Evolutionary conservation across 164 flowering plant species (phyloP).

Genomic region (Dillenia turbinata): DNA sequence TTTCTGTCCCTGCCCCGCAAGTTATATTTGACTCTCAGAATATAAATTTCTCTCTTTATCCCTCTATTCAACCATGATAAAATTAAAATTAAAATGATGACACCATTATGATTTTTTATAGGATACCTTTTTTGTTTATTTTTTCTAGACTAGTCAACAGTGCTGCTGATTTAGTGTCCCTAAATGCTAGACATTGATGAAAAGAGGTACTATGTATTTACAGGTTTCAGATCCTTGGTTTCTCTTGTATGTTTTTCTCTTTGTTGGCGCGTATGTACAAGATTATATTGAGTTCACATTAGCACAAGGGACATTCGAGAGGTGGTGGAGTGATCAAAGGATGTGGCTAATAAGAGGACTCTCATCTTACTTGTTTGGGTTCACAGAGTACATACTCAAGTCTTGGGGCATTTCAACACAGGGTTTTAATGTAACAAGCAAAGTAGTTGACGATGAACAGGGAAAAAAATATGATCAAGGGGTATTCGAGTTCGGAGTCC

Average conservation of each 20-base stretch:
- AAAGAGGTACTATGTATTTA: neutral
- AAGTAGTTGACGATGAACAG: constrained; percentile 46
- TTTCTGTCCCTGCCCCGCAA: too few relatives aligned
- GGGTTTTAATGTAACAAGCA: constrained; percentile 64
- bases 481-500: constrained; percentile 58
- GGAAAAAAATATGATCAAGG: constrained; percentile 53
- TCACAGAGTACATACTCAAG: constrained; percentile 32
- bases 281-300: constrained; percentile 42
- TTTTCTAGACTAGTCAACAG: too few relatives aligned
- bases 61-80: too few relatives aligned
- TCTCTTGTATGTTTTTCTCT: constrained; percentile 44
- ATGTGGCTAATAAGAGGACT: constrained; percentile 71
- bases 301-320: constrained; percentile 24
- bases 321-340: constrained; percentile 82
- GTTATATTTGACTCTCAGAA: too few relatives aligned
- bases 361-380: constrained; percentile 40
- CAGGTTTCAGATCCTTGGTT: constrained; percentile 58
- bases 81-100: too few relatives aligned
- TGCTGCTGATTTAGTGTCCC: too few relatives aligned
- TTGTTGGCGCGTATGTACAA: constrained; percentile 53
- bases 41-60: too few relatives aligned
- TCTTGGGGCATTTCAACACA: constrained; percentile 30
- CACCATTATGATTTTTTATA: too few relatives aligned
- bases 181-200: neutral
- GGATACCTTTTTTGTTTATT: too few relatives aligned